These are phyloP conservation scores for Dendrothele bispora DNA, from an alignment of 768 basidiomycete species.

Conservation along the genomic window DNA sequence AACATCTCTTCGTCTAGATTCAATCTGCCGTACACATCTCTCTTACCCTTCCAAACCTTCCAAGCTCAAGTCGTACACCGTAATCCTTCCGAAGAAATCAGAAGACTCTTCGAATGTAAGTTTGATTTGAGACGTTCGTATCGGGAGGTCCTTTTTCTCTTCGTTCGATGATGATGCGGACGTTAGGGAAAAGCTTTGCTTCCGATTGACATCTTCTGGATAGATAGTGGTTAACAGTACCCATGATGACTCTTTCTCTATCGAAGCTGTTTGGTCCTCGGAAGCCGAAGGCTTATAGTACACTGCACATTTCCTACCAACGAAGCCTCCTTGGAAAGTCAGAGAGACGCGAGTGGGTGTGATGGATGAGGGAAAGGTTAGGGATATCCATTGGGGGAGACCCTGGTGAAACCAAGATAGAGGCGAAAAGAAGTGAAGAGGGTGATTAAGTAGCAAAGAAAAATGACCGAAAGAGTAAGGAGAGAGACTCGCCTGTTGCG, in stretches of 20 bases:
- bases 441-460: no score
- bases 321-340: constrained; percentile 88
- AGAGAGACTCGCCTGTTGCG: constrained; percentile 56
- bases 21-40: no score
- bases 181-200: constrained; percentile 52
- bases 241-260: constrained; percentile 43
- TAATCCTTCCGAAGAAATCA: constrained; percentile 83
- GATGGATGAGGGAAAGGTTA: constrained; percentile 46
- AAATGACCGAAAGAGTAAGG: not conserved
- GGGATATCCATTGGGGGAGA: constrained; percentile 72
- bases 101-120: constrained; percentile 80
- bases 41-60: no score
- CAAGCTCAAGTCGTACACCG: constrained; percentile 62
- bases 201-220: constrained; percentile 78
- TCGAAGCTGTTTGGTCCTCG: constrained; percentile 12
- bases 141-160: constrained; percentile 16
- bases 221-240: constrained; percentile 53
- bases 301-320: constrained; percentile 63
- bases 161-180: not conserved
- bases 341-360: constrained; percentile 42
- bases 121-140: constrained; percentile 51
- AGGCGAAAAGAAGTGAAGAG: constrained; percentile 3
- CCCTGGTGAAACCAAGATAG: constrained; percentile 51
- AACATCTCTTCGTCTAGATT: no score
- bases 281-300: constrained; percentile 31